Evolutionary conservation across 768 basidiomycete genomes (phyloP), one percentile per base, ranked within the genome.

Genomic region (Cystobasidium ongulense): DNA sequence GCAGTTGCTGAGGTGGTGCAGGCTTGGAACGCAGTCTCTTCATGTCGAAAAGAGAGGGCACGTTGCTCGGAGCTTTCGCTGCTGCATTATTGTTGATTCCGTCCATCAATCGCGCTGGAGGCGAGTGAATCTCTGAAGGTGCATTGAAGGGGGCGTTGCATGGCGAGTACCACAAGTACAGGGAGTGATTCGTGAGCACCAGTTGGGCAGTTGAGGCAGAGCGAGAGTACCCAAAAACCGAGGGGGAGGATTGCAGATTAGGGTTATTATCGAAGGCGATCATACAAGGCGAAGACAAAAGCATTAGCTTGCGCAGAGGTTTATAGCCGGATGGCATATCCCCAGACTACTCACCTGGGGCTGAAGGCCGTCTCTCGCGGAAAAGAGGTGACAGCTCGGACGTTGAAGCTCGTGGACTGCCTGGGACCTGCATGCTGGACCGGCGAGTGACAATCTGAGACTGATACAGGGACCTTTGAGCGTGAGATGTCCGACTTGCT

Each of bases 21-120:
- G 57, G 57, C 57, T 59, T 59, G 4, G 57, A 59, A 59, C 57
- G 57, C 8, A 59, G 33, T 59, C 57, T 17, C 33, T 59, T 59
- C 23, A 59, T 59, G 57, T 59, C 57, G 57, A 59, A 35, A 7
- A 59, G 15, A 31, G 57, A 59, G 33, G 13, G 11, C 57, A 59
- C 29, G 15, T 10, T 35, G 27, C 57, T 29, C 5, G 57, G 3
- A 2, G 57, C 21, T 59, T 27, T 59, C 33, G 33, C 21, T 29
- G 57, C 33, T 23, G 57, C 33, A 27, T 27, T 27, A 27, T 15
- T 27, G 25, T 13, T 11, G 5, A 27, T 4, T 59, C 29, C 33
- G 57, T 10, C 33, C 33, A 31, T 35, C 21, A 35, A 17, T 10
- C 29, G 25, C 21, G 57, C 29, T 11, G 57, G 33, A 7, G 57